Percentiles rank a stretch among this genome's conserved stretches.
Conservation (phyloP, 768 basidiomycete genomes). For the Boletus reticuloceps region DNA sequence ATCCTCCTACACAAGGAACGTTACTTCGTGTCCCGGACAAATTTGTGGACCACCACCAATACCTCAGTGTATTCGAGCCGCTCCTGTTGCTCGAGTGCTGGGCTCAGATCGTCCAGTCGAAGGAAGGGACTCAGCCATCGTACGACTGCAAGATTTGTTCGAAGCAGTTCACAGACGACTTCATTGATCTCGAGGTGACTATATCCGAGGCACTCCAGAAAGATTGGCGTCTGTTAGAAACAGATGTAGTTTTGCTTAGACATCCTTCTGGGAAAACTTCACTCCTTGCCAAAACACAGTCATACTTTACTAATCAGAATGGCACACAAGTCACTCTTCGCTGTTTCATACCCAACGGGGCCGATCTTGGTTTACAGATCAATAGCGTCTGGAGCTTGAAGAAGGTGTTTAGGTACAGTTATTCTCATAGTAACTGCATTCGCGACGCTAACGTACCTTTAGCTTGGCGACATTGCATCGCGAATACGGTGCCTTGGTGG, state of each 20-base stretch:
- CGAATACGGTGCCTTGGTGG: constrained; percentile 86
- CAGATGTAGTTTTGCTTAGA: constrained; percentile 80
- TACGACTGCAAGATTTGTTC: constrained; percentile 64
- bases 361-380: constrained; percentile 62
- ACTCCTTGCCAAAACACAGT: constrained; percentile 71
- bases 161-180: constrained; percentile 75
- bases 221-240: constrained; percentile 77
- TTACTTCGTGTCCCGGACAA: constrained; percentile 54
- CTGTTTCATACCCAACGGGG: constrained; percentile 41
- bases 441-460: constrained; percentile 4
- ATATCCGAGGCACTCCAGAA: constrained; percentile 58
- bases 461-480: constrained; percentile 91
- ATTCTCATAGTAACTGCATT: not conserved
- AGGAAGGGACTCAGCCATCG: constrained; percentile 55
- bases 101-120: constrained; percentile 80
- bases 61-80: constrained; percentile 77
- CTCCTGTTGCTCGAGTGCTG: constrained; percentile 87
- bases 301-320: constrained; percentile 38
- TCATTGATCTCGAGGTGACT: constrained; percentile 73
- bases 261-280: constrained; percentile 51
- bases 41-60: constrained; percentile 66
- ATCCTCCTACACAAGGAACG: constrained; percentile 52
- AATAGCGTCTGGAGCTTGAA: constrained; percentile 69
- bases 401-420: constrained; percentile 74
- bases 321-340: constrained; percentile 61